Conservation (phyloP, 2,329 filamentous ascomycete species). For the Nectriaceae sp. region DNA sequence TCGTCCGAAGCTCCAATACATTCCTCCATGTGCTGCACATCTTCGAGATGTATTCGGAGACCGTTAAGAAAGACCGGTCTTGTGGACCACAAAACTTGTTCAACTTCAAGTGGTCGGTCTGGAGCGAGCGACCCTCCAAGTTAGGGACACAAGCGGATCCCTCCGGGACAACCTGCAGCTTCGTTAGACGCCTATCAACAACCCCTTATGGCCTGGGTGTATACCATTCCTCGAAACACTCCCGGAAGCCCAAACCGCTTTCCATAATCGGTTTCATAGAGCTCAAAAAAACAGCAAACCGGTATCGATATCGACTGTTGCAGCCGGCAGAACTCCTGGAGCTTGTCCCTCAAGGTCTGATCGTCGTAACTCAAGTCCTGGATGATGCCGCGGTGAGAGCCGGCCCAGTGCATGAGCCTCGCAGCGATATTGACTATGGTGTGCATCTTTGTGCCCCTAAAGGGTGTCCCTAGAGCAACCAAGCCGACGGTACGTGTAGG, state of each 20-base stretch:
- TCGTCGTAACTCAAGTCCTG: constrained; percentile 14
- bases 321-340: constrained; percentile 18
- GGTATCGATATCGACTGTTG: constrained; percentile 9
- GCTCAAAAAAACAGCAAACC: constrained; percentile 17
- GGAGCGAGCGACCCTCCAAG: not conserved
- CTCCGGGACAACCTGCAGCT: constrained; percentile 9
- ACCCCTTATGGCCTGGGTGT: no score
- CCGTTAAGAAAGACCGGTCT: constrained; percentile 1
- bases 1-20: no score
- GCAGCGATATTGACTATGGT: constrained; percentile 5
- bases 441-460: constrained; percentile 14
- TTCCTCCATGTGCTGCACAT: no score
- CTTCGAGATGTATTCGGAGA: not conserved
- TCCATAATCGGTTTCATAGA: constrained; percentile 19
- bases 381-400: constrained; percentile 17
- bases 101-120: constrained; percentile 8
- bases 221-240: no score
- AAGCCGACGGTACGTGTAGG: constrained; percentile 10
- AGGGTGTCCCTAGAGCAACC: constrained; percentile 18
- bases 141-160: constrained; percentile 5
- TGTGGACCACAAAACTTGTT: constrained; percentile 12
- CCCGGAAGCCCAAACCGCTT: no score
- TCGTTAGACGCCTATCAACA: no score
- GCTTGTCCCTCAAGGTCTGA: constrained; percentile 13
- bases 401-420: constrained; percentile 7